Percentiles rank a stretch among this genome's conserved stretches.
Evolutionary conservation across 345 rosid genomes (phyloP).

Genomic region (Fremontodendron californicum): DNA sequence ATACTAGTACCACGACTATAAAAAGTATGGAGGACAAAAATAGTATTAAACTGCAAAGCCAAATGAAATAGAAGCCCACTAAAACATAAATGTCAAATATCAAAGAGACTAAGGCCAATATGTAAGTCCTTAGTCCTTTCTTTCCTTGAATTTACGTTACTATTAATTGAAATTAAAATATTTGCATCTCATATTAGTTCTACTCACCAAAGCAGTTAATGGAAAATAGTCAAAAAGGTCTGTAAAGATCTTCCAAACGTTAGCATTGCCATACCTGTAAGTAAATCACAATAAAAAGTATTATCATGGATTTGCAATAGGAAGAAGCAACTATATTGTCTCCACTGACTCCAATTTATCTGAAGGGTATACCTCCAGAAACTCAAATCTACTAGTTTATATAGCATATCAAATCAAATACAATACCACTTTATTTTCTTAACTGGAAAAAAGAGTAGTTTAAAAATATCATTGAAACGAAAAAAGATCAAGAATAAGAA

Average conservation of each 20-base stretch:
- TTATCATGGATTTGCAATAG: background rate
- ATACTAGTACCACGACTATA: background rate
- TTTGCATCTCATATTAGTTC: background rate
- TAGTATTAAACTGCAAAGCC: background rate
- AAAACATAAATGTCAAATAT: slow-evolving; percentile 1
- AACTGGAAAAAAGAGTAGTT: background rate
- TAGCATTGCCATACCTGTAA: slow-evolving; percentile 93
- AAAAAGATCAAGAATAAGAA: background rate
- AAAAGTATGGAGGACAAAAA: background rate
- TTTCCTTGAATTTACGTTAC: background rate
- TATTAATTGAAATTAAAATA: background rate
- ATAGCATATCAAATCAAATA: background rate
- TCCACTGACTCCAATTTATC: background rate
- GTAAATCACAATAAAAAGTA: slow-evolving; percentile 14
- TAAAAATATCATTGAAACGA: background rate
- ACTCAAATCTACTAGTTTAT: slow-evolving; percentile 11
- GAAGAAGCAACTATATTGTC: background rate
- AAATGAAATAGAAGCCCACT: slow-evolving; percentile 2
- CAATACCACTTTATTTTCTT: background rate
- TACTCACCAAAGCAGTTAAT: slow-evolving; percentile 90
- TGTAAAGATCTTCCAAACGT: slow-evolving; percentile 92
- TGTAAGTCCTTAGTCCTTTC: background rate
- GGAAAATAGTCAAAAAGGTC: slow-evolving; percentile 99
- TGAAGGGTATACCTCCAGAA: background rate
- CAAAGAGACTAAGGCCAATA: background rate